Evolutionary conservation across 345 rosid genomes (phyloP), one percentile per base, ranked within the genome.

Genomic region (Eutrema yunnanense): DNA sequence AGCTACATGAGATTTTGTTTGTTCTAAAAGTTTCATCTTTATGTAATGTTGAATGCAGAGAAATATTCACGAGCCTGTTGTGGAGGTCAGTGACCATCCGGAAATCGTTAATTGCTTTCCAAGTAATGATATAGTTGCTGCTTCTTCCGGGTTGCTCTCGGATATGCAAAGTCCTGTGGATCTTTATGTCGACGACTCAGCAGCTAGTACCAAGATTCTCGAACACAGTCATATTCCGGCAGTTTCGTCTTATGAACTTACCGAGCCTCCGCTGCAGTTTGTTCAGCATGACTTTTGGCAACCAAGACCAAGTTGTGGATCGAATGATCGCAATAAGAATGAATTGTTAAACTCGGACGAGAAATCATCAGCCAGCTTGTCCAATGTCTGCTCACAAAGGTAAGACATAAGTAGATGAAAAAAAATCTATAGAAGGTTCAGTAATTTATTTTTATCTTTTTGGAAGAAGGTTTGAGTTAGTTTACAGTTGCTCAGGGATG

Each of bases 341-440:
- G 85, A 79, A 47, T 78, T 63, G 50, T 77, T 57, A 68, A 77
- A 83, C 54, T 55, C 49, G 47, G 60, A 44, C 0, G 70, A 69
- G 26, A 82, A 78, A 43, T 73, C 59, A 53, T 76, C 85, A 46
- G 74, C 47, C 27, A 77, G 67, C 62, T 40, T 80, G 52, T 88
- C 96, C 52, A 83, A 73, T 77, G 78, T 79, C 38, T 86, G 79
- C 75, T 86, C 93, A 79, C 86, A 87, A 83, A 87, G 90, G 97
- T 92, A 80, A 78, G 80, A 37, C 42, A 29, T 48, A 46, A 37
- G 7, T 47, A n/a, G 38, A 36, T 22, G 54, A 34, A 27, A 22
- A 22, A 42, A 30, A 22, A 9, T n/a, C 10, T 43, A 26, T 32
- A 16, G 34, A 33, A 48, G 3, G 29, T 44, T 48, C 46, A 11